These are phyloP conservation scores for Mucor velutinosus DNA, from an alignment of 371 early-diverging fungal species.

Conservation along the genomic window DNA sequence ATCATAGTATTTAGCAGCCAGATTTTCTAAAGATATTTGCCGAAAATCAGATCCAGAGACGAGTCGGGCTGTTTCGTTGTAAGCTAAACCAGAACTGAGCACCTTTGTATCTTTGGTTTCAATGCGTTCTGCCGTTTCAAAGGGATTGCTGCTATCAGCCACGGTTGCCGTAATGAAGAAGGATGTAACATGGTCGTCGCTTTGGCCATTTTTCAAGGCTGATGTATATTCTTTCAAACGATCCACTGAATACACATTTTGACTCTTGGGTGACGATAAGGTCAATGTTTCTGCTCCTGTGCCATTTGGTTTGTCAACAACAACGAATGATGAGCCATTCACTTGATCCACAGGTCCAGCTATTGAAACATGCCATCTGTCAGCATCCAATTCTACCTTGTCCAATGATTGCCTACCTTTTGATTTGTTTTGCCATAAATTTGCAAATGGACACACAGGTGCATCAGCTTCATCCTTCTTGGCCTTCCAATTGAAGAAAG, in stretches of 20 bases:
- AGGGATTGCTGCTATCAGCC: constrained; percentile 7
- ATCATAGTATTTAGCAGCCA: constrained; percentile 23
- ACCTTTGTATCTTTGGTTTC: constrained; percentile 29
- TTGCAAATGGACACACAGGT: constrained; percentile 63
- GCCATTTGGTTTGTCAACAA: constrained; percentile 16
- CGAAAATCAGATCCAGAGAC: constrained; percentile 12
- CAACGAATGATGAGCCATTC: constrained; percentile 20
- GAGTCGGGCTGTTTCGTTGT: constrained; percentile 26
- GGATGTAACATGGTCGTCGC: constrained; percentile 25
- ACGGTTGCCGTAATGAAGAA: constrained; percentile 31
- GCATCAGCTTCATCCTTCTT: constrained; percentile 39
- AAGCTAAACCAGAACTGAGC: constrained; percentile 35
- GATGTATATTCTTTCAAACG: constrained; percentile 25
- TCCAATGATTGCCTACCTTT: constrained; percentile 23
- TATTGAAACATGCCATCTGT: background rate
- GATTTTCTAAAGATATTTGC: constrained; percentile 15
- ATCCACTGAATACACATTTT: constrained; percentile 29
- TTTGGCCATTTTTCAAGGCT: constrained; percentile 11
- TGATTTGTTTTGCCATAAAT: constrained; percentile 59
- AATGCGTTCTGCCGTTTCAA: constrained; percentile 15
- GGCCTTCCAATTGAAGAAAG: constrained; percentile 49
- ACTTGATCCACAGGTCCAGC: constrained; percentile 19
- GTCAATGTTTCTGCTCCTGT: constrained; percentile 31
- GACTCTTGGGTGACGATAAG: constrained; percentile 34
- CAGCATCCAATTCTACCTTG: background rate